Conservation (phyloP, 345 rosid species). For the Gossypium longicalyx region DNA sequence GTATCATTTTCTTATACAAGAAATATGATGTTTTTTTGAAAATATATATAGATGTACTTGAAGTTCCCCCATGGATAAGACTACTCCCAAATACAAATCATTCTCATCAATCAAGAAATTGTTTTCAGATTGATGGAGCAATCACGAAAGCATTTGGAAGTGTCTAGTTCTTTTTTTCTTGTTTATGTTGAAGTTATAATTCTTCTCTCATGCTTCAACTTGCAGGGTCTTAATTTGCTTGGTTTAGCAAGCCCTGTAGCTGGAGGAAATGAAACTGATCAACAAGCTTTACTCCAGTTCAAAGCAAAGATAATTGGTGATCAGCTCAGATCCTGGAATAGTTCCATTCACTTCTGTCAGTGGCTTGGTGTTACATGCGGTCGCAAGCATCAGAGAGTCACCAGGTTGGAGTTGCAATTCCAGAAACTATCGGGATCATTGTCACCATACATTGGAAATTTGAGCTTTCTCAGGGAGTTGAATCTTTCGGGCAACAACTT, state of each 20-base stretch:
- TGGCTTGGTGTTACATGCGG: too few relatives aligned
- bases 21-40: too few relatives aligned
- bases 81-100: background rate
- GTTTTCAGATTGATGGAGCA: background rate
- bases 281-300: background rate
- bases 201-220: too few relatives aligned
- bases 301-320: too few relatives aligned
- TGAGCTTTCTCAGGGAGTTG: constrained; percentile 7
- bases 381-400: too few relatives aligned
- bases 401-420: background rate
- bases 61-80: too few relatives aligned
- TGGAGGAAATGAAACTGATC: background rate
- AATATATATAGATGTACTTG: too few relatives aligned
- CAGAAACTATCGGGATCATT: background rate
- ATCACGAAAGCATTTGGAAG: too few relatives aligned
- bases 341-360: too few relatives aligned
- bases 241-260: background rate
- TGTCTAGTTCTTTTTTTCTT: background rate
- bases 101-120: background rate
- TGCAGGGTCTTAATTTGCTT: too few relatives aligned
- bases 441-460: constrained; percentile 14
- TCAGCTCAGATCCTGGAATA: too few relatives aligned
- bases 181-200: background rate
- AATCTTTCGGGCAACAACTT: constrained; percentile 13
- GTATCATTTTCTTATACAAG: too few relatives aligned